Evolutionary conservation across 805 yeast genomes (phyloP), one percentile per base, ranked within the genome.

Genomic region (Wickerhamomyces strasburgensis): DNA sequence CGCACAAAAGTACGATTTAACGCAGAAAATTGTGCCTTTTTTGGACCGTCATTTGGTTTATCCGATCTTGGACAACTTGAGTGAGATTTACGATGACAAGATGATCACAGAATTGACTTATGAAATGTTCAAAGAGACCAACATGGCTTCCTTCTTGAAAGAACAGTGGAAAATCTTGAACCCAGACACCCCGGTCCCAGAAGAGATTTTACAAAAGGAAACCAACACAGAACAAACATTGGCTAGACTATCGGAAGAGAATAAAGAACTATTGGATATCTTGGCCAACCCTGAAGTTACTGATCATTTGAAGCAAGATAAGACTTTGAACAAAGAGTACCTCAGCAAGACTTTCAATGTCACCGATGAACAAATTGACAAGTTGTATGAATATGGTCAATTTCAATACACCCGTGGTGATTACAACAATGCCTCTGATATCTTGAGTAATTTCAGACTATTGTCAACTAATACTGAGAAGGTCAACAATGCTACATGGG

Each of bases 401-500:
- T 68, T 75, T 49, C 80, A 76, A 56, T 78, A 75, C 58, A 73
- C 75, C 58, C 68, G 78, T 56, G 84, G 84, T 47, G 76, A 75
- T 51, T 78, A 77, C 56, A 70, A 59, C 40, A 68, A 71, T 63
- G 79, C 82, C 6, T 67, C 77, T 23, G 82, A 78, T 53, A 58
- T 77, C 37, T 60, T 77, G 46, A 70, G 68, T 49, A 78, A 74
- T 54, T 78, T 76, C 54, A 63, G 80, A 55, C 65, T 72, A 11
- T 60, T 78, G 15, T 73, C 80, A 8, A 68, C 72, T 15, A 69
- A 75, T 56, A 59, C 60, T 42, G 73, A 73, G 19, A 58, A 70
- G 42, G 66, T 70, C 44, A 55, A 70, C 38, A 71, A 74, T 42
- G 78, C 81, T 15, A 75, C 82, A 4, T 80, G 86, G 84, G 85